Conservation (phyloP, 2,329 filamentous ascomycete genomes). For the Aspergillus costaricaensis region DNA sequence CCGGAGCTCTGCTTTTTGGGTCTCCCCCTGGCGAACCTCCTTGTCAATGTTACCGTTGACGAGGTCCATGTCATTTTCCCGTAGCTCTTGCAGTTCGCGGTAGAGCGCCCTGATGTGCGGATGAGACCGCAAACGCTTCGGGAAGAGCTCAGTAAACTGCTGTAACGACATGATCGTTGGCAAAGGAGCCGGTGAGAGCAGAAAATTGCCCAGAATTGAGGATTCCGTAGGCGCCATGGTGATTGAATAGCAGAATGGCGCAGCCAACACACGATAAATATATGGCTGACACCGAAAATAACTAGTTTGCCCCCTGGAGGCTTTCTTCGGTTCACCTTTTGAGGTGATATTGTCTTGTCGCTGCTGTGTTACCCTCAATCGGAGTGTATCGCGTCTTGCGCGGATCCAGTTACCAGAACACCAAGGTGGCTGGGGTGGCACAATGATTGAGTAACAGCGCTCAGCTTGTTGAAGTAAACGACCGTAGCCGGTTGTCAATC, state of each 20-base stretch:
- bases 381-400: constrained; percentile 1
- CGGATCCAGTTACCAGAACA: neutral
- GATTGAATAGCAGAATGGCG: neutral
- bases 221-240: constrained; percentile 73
- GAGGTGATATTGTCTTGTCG: neutral
- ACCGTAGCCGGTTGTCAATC: neutral
- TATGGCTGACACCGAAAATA: too few relatives aligned
- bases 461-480: neutral
- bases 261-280: neutral
- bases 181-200: constrained; percentile 73
- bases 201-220: constrained; percentile 73
- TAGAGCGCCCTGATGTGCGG: constrained; percentile 72
- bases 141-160: constrained; percentile 77
- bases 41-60: constrained; percentile 58
- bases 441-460: neutral
- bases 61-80: constrained; percentile 67
- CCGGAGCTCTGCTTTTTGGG: constrained; percentile 41
- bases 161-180: constrained; percentile 71
- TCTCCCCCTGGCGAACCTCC: constrained; percentile 39
- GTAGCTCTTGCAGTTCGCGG: constrained; percentile 74
- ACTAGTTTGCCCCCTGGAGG: too few relatives aligned
- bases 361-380: constrained; percentile 7
- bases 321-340: neutral
- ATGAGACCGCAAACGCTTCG: constrained; percentile 64
- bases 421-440: neutral